These are phyloP conservation scores for Ustilago xerochloae DNA, from an alignment of 1,284 basidiomycete species.

Conservation along the genomic window DNA sequence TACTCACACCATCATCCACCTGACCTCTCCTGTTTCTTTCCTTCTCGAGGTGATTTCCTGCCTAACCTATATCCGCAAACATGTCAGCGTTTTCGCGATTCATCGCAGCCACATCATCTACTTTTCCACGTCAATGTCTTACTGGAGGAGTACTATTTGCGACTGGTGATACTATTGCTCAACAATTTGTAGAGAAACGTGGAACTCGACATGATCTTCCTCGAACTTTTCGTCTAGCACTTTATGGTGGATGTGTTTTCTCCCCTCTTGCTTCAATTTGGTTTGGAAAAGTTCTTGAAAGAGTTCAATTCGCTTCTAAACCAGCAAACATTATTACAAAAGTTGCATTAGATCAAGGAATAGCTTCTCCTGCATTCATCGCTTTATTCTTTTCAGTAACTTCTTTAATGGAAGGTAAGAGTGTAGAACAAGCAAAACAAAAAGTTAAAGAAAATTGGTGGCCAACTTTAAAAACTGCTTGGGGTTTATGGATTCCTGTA, in stretches of 20 bases:
- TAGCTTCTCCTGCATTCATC: conserved; percentile 50
- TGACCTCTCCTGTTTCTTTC: not conserved
- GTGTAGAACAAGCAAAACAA: conserved; percentile 25
- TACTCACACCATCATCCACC: not conserved
- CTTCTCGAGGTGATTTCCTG: not conserved
- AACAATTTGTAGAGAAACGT: conserved; percentile 55
- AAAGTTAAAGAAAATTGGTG: conserved; percentile 56
- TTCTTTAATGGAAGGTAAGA: conserved; percentile 46
- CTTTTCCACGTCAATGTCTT: conserved; percentile 56
- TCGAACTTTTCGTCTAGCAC: conserved; percentile 42
- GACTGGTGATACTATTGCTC: conserved; percentile 59
- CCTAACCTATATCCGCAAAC: too few relatives aligned
- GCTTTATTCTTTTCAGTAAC: conserved; percentile 54
- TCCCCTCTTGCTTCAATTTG: conserved; percentile 53
- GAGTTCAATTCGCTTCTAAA: conserved; percentile 30
- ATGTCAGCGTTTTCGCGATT: conserved; percentile 52
- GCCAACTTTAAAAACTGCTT: conserved; percentile 54
- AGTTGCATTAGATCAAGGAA: conserved; percentile 54
- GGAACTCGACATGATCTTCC: conserved; percentile 39
- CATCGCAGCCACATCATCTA: conserved; percentile 53
- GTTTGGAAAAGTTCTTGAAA: conserved; percentile 55
- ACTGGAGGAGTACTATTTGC: conserved; percentile 57
- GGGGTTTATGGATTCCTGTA: conserved; percentile 60
- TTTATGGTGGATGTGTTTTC: conserved; percentile 62
- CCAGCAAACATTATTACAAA: conserved; percentile 50